phyloP scores from a whole-genome alignment of 345 rosid genomes.

The Rhodomyrtus tomentosa region DNA sequence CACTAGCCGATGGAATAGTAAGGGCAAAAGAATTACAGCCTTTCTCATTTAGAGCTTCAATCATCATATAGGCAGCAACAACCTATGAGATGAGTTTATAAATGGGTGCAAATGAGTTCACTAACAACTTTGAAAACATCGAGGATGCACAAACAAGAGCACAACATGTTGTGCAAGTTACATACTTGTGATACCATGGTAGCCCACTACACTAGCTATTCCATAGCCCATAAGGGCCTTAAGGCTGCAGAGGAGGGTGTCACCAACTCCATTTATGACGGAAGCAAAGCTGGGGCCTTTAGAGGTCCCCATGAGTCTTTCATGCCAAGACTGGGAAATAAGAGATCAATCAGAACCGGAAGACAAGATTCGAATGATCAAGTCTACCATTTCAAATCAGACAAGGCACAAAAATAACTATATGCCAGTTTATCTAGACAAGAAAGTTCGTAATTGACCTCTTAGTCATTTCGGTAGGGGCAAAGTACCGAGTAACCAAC shows the following conservation, averaged over 20 bases:
- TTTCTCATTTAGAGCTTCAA: conserved; percentile 19
- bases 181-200: conserved; percentile 37
- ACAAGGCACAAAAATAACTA: neutral
- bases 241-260: conserved; percentile 22
- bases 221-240: conserved; percentile 22
- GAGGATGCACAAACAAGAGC: neutral
- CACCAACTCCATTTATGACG: conserved; percentile 26
- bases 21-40: conserved; percentile 22
- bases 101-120: neutral
- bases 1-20: conserved; percentile 15
- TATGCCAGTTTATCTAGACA: neutral
- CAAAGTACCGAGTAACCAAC: neutral
- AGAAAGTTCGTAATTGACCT: neutral
- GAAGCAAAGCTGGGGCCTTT: conserved; percentile 33
- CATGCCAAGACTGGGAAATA: conserved; percentile 32
- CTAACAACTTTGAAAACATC: neutral
- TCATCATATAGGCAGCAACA: conserved; percentile 37
- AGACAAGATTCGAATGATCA: neutral
- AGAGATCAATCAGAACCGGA: neutral
- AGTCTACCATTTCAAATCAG: neutral
- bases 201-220: conserved; percentile 37
- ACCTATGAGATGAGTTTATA: conserved; percentile 7
- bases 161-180: neutral
- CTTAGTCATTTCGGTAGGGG: neutral
- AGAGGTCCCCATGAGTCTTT: conserved; percentile 38